Base-by-base conservation (phyloP, 164 flowering plant genomes). In the Magnolia kwangsiensis region DNA sequence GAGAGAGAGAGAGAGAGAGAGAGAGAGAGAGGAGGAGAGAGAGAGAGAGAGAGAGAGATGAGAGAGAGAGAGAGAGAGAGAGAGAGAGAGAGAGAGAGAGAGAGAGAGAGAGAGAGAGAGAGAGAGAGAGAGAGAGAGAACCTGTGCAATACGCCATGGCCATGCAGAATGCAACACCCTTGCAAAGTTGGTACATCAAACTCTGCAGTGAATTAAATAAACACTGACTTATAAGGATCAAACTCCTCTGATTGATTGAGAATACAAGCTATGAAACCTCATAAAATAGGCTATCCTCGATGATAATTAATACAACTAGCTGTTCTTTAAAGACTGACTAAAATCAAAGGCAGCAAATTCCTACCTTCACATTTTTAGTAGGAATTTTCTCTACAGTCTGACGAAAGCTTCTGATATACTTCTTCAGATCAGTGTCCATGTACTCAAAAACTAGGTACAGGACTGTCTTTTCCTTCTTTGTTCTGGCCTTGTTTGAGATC, bases 391-490 rank as follows among this genome's bases (percentile, higher is more conserved):
- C 84, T 13, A 89, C 90, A 11, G 87, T 73, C n/a, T 82, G 87
- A 49, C 93, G 89, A 81, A 89, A 90, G 80, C 82, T 84, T 16
- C 92, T 86, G 27, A 94, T 96, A 83, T 51, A 96, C 80, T 91
- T 94, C 91, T 94, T 92, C 51, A 94, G 85, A 81, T 96, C 99
- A 10, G 95, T 90, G 67, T 94, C 97, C 98, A 96, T 91, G 80
- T 90, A 90, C 85, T 96, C 99, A 75, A 96, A 96, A 49, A 96
- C 98, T 83, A 94, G 76, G 80, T 94, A 94, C 0, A 96, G 90
- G 49, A 96, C 90, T 0, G 98, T 96, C 83, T 90, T 96, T 96
- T 64, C 98, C 98, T 80, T 96, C 96, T 78, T 96, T 96, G 67
- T 90, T 96, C 83, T 82, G 89, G 2, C 91, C 95, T 90, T 96